These are phyloP conservation scores for Penicillium sp. DNA, from an alignment of 2,329 filamentous ascomycete genomes.

Conservation along the genomic window DNA sequence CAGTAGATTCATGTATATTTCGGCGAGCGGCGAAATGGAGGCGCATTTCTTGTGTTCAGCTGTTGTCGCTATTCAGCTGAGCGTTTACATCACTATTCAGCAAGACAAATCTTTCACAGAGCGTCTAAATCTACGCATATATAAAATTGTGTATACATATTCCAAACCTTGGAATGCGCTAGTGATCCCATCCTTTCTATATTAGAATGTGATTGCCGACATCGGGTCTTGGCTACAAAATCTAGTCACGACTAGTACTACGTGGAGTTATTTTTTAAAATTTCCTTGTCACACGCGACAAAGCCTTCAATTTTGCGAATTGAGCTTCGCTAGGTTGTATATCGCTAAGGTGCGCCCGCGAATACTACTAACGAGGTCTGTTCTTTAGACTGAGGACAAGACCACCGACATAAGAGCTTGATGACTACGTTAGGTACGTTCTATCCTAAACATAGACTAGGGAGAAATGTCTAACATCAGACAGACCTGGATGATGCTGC, in stretches of 20 bases:
- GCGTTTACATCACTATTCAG: too few relatives aligned
- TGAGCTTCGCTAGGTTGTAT: neutral
- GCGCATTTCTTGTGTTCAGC: too few relatives aligned
- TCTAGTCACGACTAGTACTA: neutral
- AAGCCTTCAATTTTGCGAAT: neutral
- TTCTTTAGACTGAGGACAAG: neutral
- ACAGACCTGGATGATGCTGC: neutral
- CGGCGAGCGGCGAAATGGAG: too few relatives aligned
- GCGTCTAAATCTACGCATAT: too few relatives aligned
- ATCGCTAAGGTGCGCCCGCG: neutral
- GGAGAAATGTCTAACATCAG: neutral
- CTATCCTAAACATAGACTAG: neutral
- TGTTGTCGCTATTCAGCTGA: too few relatives aligned
- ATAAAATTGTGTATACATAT: too few relatives aligned
- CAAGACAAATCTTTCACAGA: too few relatives aligned
- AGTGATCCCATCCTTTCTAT: neutral
- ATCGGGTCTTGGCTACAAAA: neutral
- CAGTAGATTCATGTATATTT: too few relatives aligned
- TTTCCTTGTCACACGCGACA: neutral
- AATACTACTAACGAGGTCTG: neutral
- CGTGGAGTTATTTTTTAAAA: neutral
- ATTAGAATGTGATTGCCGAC: neutral
- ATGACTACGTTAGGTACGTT: neutral
- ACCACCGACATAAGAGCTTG: neutral
- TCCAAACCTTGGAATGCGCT: neutral